Percentiles rank a stretch among this genome's conserved stretches.
These are phyloP conservation scores for Fraxinus anomala DNA, from an alignment of 257 asterid species.

Conservation along the genomic window DNA sequence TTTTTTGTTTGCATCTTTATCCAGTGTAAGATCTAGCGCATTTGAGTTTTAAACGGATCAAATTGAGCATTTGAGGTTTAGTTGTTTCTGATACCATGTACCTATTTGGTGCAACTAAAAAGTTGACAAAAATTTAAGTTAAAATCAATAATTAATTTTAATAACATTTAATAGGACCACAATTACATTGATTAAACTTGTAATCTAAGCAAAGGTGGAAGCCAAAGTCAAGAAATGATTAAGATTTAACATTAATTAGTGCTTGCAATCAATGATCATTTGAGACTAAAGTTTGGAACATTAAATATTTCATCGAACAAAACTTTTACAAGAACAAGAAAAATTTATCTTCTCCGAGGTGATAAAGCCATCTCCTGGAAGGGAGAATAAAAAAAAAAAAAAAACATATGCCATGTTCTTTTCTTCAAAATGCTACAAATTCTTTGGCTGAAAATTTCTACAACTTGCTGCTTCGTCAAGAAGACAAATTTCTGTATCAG, in stretches of 20 bases:
- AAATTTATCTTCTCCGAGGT: too few relatives aligned
- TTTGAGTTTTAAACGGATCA: too few relatives aligned
- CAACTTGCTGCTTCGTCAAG: conserved; percentile 28
- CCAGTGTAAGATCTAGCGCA: too few relatives aligned
- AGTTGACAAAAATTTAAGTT: too few relatives aligned
- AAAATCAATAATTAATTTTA: too few relatives aligned
- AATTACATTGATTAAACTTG: not conserved
- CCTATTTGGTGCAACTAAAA: too few relatives aligned
- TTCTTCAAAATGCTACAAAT: conserved; percentile 25
- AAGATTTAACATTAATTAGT: not conserved
- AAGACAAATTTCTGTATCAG: conserved; percentile 25
- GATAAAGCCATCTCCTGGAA: not conserved
- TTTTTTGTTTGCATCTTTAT: too few relatives aligned
- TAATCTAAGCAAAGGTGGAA: not conserved
- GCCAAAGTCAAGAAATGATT: not conserved
- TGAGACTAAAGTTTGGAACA: not conserved
- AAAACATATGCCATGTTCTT: not conserved
- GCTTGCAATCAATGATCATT: not conserved
- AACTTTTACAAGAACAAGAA: not conserved
- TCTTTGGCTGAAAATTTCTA: conserved; percentile 36
- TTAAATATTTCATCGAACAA: not conserved
- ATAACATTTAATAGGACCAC: not conserved
- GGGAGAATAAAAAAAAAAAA: not conserved
- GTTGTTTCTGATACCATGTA: too few relatives aligned
- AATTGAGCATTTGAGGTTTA: too few relatives aligned